Conservation (phyloP, 2,329 filamentous ascomycete genomes). For the Penicillium sp. region DNA sequence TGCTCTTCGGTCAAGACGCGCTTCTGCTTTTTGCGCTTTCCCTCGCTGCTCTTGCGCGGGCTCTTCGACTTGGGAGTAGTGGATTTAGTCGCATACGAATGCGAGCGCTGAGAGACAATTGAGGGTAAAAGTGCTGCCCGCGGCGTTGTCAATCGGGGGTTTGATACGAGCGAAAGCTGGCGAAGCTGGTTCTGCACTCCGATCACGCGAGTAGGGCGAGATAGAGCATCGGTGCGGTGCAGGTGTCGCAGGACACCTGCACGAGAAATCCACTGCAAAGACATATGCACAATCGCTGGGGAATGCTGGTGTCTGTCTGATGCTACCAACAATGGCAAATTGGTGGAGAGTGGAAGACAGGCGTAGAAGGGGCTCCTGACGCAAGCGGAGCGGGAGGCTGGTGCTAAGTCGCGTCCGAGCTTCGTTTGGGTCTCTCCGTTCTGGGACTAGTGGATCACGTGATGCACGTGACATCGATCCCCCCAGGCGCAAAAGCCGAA, state of each 20-base stretch:
- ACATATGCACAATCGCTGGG: slow-evolving; percentile 31
- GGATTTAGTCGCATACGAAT: slow-evolving; percentile 23
- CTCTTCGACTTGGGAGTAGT: slow-evolving; percentile 33
- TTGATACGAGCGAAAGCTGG: slow-evolving; percentile 25
- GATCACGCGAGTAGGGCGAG: slow-evolving; percentile 28
- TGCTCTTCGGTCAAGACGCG: slow-evolving; percentile 22
- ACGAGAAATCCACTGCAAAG: slow-evolving; percentile 32
- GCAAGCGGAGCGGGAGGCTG: slow-evolving; percentile 32
- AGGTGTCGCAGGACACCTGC: slow-evolving; percentile 33
- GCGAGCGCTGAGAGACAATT: slow-evolving; percentile 16
- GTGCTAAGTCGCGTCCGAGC: slow-evolving; percentile 18
- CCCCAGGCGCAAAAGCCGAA: slow-evolving; percentile 5
- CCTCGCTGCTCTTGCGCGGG: slow-evolving; percentile 5
- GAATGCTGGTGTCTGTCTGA: too few relatives aligned
- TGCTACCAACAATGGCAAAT: too few relatives aligned
- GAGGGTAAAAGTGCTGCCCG: slow-evolving; percentile 12
- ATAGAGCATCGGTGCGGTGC: slow-evolving; percentile 23
- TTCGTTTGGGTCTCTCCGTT: slow-evolving; percentile 28
- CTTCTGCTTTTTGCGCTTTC: slow-evolving; percentile 31
- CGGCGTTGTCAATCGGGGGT: slow-evolving; percentile 13
- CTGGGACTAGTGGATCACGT: slow-evolving; percentile 19
- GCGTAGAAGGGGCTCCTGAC: slow-evolving; percentile 22
- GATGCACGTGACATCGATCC: slow-evolving; percentile 13
- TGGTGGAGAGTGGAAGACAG: too few relatives aligned
- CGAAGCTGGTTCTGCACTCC: slow-evolving; percentile 28